phyloP scores from a whole-genome alignment of 495 filamentous ascomycete species.

The Penicillium bialowiezense region DNA sequence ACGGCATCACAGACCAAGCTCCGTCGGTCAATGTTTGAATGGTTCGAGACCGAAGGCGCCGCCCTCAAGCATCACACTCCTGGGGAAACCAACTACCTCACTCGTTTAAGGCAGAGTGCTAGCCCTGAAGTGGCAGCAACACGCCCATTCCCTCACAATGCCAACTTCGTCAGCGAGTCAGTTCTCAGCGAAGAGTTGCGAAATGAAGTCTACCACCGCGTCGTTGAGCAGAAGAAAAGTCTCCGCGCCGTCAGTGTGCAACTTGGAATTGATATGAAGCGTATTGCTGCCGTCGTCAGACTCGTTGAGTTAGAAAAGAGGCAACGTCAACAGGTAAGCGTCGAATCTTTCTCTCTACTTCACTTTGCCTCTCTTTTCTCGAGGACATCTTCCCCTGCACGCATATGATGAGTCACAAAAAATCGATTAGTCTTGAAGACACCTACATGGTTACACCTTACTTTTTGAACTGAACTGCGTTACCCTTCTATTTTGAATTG shows the following conservation, averaged over 20 bases:
- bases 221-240: constrained; percentile 62
- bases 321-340: constrained; percentile 66
- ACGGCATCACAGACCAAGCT: constrained; percentile 41
- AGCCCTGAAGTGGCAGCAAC: constrained; percentile 11
- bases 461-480: constrained; percentile 28
- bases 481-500: constrained; percentile 7
- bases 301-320: constrained; percentile 84
- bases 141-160: constrained; percentile 73
- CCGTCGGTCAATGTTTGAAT: constrained; percentile 61
- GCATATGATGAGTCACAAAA: constrained; percentile 67
- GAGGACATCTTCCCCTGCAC: constrained; percentile 13
- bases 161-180: constrained; percentile 62
- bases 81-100: constrained; percentile 65
- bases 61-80: constrained; percentile 53
- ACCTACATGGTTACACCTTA: constrained; percentile 66
- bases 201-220: constrained; percentile 68
- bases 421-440: constrained; percentile 99
- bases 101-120: constrained; percentile 37
- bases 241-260: constrained; percentile 77
- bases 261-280: constrained; percentile 75
- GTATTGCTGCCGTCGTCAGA: constrained; percentile 85
- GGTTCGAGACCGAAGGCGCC: constrained; percentile 61
- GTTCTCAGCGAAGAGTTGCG: constrained; percentile 76
- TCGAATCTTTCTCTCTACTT: constrained; percentile 17
- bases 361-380: not conserved